Percentiles rank a stretch among this genome's conserved stretches.
Evolutionary conservation across 805 yeast species (phyloP).

Genomic region (Metschnikowia orientalis): DNA sequence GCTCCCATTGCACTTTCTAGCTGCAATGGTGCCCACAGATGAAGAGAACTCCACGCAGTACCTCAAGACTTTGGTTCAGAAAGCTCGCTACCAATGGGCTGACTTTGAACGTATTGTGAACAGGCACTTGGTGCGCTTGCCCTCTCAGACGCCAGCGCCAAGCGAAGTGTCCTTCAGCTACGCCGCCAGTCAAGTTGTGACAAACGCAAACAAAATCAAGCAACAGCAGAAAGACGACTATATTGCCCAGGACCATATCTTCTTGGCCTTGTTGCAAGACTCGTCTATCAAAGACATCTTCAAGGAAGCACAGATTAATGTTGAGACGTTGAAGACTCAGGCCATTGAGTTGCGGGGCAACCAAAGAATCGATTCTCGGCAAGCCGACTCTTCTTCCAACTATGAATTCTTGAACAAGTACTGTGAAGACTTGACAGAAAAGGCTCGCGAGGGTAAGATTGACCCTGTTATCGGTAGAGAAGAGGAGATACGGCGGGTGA

Average conservation of each 20-base stretch:
- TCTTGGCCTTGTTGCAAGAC: conserved; percentile 82
- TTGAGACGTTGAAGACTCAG: conserved; percentile 72
- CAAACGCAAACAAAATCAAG: conserved; percentile 72
- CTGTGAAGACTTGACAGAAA: conserved; percentile 89
- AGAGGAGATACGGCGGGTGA: conserved; percentile 94
- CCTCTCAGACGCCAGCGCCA: conserved; percentile 89
- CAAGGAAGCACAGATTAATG: conserved; percentile 64
- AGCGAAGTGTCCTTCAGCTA: conserved; percentile 70
- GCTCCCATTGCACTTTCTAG: conserved; percentile 83
- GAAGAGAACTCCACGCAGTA: conserved; percentile 47
- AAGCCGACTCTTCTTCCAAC: conserved; percentile 84
- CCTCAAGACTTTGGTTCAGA: conserved; percentile 76
- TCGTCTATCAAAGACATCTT: conserved; percentile 62
- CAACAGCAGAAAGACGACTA: conserved; percentile 85
- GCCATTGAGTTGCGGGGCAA: conserved; percentile 80
- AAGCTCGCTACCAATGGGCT: conserved; percentile 85
- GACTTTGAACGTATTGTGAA: conserved; percentile 76
- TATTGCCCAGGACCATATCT: conserved; percentile 90
- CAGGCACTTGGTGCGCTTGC: conserved; percentile 73
- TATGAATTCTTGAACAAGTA: conserved; percentile 84
- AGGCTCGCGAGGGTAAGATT: conserved; percentile 88
- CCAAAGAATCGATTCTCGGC: conserved; percentile 87
- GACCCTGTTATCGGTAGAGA: conserved; percentile 99
- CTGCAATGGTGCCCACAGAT: conserved; percentile 78
- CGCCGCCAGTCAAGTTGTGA: conserved; percentile 70